Base-by-base conservation (phyloP, 345 rosid genomes). In the Citrus mangshanensis region DNA sequence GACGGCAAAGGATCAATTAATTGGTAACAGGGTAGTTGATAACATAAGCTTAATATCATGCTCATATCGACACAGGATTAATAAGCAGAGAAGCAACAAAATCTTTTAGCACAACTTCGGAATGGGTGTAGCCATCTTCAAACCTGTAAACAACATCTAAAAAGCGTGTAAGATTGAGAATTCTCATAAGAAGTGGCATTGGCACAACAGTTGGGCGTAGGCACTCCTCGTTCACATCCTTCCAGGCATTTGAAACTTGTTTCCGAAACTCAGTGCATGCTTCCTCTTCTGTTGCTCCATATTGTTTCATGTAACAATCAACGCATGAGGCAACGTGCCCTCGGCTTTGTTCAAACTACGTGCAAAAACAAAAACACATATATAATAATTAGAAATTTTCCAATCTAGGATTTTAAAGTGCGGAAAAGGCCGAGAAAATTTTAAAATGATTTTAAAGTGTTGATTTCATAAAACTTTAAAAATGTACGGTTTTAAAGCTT, bases 231-330 rank as follows among this genome's bases (percentile, higher is more conserved):
- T 87, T 87, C 5, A 86, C 54, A 34, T 87, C 89, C 56, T 80
- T 85, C 89, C 87, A 85, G 0, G 85, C 87, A 72, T 54, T 13
- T 21, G 12, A 5, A 4, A 85, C 55, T 66, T 12, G 74, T 14
- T 51, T 75, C 1, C 9, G 21, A 0, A 89, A 14, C 37, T 72
- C 79, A 1, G 61, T n/a, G 2, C 70, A 28, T 3, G 86, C 75
- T 54, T 75, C 85, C 9, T 85, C 64, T 12, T 70, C 79, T 3
- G 67, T 32, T 9, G 49, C 79, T 0, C 65, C 72, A 37, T 88
- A 28, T 28, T 88, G 82, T 25, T 76, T 82, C 84, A 79, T 72
- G 84, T 78, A 83, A 51, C 87, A 87, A 13, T 89, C 88, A 0
- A 89, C 59, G 3, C 68, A n/a, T 0, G 87, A 82, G 1, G 85